Percentiles rank a stretch among this genome's conserved stretches.
phyloP scores from a whole-genome alignment of 1,284 basidiomycete species.

The Baeospora myosura region DNA sequence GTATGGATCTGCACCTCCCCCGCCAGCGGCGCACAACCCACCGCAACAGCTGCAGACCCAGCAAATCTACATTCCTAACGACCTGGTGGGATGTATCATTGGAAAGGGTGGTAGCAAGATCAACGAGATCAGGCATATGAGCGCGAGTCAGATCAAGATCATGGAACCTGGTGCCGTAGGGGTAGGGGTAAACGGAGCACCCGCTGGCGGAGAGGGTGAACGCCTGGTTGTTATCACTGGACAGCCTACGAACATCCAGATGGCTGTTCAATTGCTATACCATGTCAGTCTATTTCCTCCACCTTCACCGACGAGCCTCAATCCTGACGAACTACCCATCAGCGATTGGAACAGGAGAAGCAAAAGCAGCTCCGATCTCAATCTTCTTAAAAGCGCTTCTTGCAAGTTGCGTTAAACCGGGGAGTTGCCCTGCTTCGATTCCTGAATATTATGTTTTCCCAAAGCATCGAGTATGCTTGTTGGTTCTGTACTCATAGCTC shows the following conservation, averaged over 20 bases:
- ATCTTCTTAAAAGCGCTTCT: constrained; percentile 7
- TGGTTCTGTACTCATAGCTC: neutral
- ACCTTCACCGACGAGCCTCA: constrained; percentile 9
- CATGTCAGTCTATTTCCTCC: constrained; percentile 48
- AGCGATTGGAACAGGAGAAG: constrained; percentile 86
- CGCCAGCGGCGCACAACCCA: constrained; percentile 30
- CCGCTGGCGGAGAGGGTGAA: constrained; percentile 75
- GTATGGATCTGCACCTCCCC: constrained; percentile 28
- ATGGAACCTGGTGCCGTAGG: constrained; percentile 92
- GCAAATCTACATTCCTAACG: constrained; percentile 98
- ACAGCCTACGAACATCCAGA: constrained; percentile 89
- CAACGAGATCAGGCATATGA: constrained; percentile 96
- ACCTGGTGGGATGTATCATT: constrained; percentile 96
- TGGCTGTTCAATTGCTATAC: constrained; percentile 92
- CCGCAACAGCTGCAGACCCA: constrained; percentile 81
- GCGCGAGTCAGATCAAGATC: constrained; percentile 93
- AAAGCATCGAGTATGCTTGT: too few species aligned
- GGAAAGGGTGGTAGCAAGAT: constrained; percentile 98
- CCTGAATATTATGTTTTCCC: too few species aligned
- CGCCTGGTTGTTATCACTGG: constrained; percentile 92
- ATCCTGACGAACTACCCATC: constrained; percentile 8
- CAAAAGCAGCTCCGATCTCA: constrained; percentile 66
- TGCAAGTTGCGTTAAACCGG: neutral
- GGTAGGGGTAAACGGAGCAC: constrained; percentile 56
- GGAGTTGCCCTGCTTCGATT: too few species aligned